Percentiles rank a stretch among this genome's conserved stretches.
Conservation (phyloP, 805 yeast species). For the Cyberlindnera mississippiensis region DNA sequence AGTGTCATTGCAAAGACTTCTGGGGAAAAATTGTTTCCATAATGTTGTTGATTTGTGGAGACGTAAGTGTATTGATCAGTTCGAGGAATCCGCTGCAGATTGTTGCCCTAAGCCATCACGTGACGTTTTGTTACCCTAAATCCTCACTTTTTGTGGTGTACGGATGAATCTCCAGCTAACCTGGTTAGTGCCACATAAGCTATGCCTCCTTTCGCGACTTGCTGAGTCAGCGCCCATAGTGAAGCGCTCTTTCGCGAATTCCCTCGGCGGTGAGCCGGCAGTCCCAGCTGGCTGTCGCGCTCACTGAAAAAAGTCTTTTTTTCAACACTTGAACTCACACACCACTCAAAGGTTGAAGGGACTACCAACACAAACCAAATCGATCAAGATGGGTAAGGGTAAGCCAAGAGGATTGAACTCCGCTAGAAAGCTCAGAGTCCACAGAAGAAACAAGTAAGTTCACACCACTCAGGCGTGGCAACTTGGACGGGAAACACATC, state of each 20-base stretch:
- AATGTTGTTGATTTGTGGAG: no score
- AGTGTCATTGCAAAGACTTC: constrained; percentile 6
- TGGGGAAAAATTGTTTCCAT: neutral
- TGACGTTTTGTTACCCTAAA: constrained; percentile 3
- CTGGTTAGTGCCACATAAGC: neutral
- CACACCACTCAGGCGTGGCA: constrained; percentile 1
- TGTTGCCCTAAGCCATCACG: constrained; percentile 8
- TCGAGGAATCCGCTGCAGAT: no score
- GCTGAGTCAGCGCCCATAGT: constrained; percentile 2
- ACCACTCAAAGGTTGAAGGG: constrained; percentile 3
- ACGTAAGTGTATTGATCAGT: no score
- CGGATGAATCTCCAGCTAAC: neutral
- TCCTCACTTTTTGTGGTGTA: neutral
- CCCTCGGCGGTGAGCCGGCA: neutral
- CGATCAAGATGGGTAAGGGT: constrained; percentile 91
- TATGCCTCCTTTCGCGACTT: neutral
- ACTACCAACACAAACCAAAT: constrained; percentile 12
- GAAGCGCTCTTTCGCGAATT: neutral
- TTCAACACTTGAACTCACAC: constrained; percentile 11
- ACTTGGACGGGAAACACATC: neutral
- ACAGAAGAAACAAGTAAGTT: constrained; percentile 93
- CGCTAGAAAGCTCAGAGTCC: constrained; percentile 99
- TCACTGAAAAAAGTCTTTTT: constrained; percentile 17
- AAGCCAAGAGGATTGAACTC: constrained; percentile 99
- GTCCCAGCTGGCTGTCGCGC: constrained; percentile 3